A percentile compares a stretch with the other conserved stretches of the same genome.
Evolutionary conservation across 2,329 filamentous ascomycete species (phyloP).

Genomic region (Clonostachys rhizophaga): DNA sequence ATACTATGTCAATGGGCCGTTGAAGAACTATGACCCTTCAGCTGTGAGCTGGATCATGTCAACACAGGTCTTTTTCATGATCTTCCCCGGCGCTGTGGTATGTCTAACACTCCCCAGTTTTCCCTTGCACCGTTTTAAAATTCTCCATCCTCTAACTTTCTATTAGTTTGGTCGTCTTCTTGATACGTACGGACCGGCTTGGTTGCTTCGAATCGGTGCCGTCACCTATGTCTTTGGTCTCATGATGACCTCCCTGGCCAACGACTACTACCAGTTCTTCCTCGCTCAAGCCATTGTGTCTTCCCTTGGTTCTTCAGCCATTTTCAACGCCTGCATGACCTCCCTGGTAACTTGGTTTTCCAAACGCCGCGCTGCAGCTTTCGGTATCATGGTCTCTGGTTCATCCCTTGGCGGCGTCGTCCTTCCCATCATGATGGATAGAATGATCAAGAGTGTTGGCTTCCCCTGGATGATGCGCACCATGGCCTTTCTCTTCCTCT

Average conservation of each 20-base stretch:
- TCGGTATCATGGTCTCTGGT: constrained; percentile 48
- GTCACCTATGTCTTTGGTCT: constrained; percentile 56
- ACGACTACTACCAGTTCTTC: constrained; percentile 37
- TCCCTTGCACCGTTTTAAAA: neutral
- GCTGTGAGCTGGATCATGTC: constrained; percentile 57
- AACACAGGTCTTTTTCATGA: constrained; percentile 41
- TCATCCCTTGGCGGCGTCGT: constrained; percentile 50
- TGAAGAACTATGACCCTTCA: constrained; percentile 41
- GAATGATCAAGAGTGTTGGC: constrained; percentile 39
- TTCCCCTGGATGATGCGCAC: constrained; percentile 44
- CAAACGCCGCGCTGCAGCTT: constrained; percentile 43
- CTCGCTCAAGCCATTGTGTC: constrained; percentile 34
- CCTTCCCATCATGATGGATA: constrained; percentile 56
- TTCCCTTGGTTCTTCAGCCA: constrained; percentile 32
- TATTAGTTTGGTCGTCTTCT: constrained; percentile 51
- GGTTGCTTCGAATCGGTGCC: constrained; percentile 47
- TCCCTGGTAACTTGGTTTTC: constrained; percentile 46
- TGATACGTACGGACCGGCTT: constrained; percentile 60
- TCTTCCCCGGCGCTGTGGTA: constrained; percentile 43
- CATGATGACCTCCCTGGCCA: constrained; percentile 57
- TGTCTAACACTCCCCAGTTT: constrained; percentile 8
- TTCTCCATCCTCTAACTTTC: neutral
- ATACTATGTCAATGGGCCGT: constrained; percentile 47
- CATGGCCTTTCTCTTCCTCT: constrained; percentile 39
- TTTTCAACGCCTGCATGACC: constrained; percentile 36